Evolutionary conservation across 805 yeast genomes (phyloP).

Genomic region (Candida oleophila): DNA sequence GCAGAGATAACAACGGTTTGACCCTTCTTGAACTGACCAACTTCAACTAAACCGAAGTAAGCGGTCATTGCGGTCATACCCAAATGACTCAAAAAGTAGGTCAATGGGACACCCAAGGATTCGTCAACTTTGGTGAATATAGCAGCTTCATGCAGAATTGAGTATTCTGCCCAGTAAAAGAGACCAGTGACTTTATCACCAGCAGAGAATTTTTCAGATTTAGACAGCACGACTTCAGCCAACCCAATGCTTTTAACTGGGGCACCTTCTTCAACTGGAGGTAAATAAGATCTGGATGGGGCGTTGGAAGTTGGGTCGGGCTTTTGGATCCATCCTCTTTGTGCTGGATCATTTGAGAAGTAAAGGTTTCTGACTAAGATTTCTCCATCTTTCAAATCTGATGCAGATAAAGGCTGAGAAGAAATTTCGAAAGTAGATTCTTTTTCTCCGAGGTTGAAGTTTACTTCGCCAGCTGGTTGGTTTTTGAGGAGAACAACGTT

Average conservation of each 20-base stretch:
- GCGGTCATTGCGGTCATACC: slow-evolving; percentile 33
- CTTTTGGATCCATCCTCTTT: slow-evolving; percentile 36
- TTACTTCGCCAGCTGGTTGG: neutral
- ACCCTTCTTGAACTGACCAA: slow-evolving; percentile 15
- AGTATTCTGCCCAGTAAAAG: slow-evolving; percentile 24
- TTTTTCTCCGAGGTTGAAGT: slow-evolving; percentile 6
- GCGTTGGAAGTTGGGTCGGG: slow-evolving; percentile 12
- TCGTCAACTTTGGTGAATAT: slow-evolving; percentile 17
- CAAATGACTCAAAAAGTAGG: slow-evolving; percentile 22
- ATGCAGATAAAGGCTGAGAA: slow-evolving; percentile 10
- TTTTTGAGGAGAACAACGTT: neutral
- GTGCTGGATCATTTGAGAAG: slow-evolving; percentile 37
- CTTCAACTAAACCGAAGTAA: slow-evolving; percentile 23
- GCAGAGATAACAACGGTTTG: slow-evolving; percentile 28
- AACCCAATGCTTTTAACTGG: slow-evolving; percentile 21
- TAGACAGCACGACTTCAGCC: slow-evolving; percentile 24
- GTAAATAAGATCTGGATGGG: slow-evolving; percentile 19
- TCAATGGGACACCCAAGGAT: slow-evolving; percentile 16
- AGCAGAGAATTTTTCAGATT: slow-evolving; percentile 16
- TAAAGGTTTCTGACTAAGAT: slow-evolving; percentile 25
- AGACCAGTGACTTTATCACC: slow-evolving; percentile 25
- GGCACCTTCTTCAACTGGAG: slow-evolving; percentile 22
- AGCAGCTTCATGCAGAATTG: slow-evolving; percentile 13
- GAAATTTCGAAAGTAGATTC: slow-evolving; percentile 31
- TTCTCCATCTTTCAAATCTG: slow-evolving; percentile 21